Evolutionary conservation across 2,329 filamentous ascomycete species (phyloP).

Genomic region (Alternaria conjuncta): DNA sequence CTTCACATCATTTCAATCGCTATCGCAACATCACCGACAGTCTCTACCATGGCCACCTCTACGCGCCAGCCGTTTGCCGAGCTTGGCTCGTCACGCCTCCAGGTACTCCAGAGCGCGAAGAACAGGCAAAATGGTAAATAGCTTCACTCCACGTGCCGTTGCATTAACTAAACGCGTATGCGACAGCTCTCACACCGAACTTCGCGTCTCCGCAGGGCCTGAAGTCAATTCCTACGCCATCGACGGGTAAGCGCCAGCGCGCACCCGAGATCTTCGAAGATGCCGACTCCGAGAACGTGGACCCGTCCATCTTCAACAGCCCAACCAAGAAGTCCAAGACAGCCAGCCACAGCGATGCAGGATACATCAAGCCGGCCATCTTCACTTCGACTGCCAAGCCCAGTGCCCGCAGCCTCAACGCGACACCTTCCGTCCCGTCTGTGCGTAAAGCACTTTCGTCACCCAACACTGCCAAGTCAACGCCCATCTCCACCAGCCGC

Average conservation of each 20-base stretch:
- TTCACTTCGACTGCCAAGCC: conserved; percentile 35
- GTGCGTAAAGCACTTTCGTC: conserved; percentile 51
- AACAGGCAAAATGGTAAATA: conserved; percentile 71
- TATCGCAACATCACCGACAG: conserved; percentile 3
- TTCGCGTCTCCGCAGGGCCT: conserved; percentile 37
- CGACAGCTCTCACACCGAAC: conserved; percentile 38
- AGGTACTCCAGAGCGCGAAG: conserved; percentile 75
- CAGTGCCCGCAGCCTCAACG: conserved; percentile 28
- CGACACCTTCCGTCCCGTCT: conserved; percentile 37
- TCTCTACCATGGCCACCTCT: conserved; percentile 49
- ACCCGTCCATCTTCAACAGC: conserved; percentile 59
- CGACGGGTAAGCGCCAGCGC: conserved; percentile 55
- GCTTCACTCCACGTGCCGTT: background rate
- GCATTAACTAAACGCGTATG: conserved; percentile 29
- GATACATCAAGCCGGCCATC: conserved; percentile 49
- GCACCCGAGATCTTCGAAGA: conserved; percentile 53
- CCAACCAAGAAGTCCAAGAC: conserved; percentile 62
- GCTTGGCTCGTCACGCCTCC: conserved; percentile 71
- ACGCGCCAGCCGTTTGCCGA: conserved; percentile 78
- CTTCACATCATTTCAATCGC: background rate
- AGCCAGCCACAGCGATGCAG: conserved; percentile 28
- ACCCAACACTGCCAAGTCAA: conserved; percentile 51
- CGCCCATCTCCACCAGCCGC: conserved; percentile 61
- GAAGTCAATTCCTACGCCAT: conserved; percentile 36
- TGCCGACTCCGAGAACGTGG: conserved; percentile 65